Base-by-base conservation (phyloP, 1,284 basidiomycete species). In the Cutaneotrichosporon spelunceum region DNA sequence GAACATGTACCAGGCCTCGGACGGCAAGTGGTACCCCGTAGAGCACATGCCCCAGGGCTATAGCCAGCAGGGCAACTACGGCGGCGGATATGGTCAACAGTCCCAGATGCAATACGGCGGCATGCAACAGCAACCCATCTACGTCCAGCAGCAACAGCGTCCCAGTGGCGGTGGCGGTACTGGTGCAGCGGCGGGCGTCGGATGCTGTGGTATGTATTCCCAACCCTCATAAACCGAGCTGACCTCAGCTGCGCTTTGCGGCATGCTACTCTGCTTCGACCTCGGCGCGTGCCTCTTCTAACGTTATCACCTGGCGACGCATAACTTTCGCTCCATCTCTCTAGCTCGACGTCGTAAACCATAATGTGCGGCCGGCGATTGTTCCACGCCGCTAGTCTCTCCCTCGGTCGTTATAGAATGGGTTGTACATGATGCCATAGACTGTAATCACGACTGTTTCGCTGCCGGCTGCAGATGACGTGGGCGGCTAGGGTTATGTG, bases 11-110 rank as follows among this genome's bases (percentile, higher is more conserved):
- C 66, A 67, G 52, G 66, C 66, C 48, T 44, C 30, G 4, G 66
- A 67, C 44, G 66, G 66, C 45, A 34, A 62, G 57, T 67, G 66
- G 66, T 67, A 67, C 49, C 66, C 66, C 42, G 45, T 56, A 16
- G 16, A 44, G 45, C 44, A 61, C 47, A 65, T 65, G 63, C 64
- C 64, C 7, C 59, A 60, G 42, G 56, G 56, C 39, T 56, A 53
- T 29, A n/a, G 34, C 33, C 42, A 33, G 42, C 53, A 53, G 30
- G 53, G 53, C 27, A 45, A 47, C 5, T 39, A 52, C 57, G 27
- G 26, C 34, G 47, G 47, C 23, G 45, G 47, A 24, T 44, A 44
- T 39, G 57, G 63, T 10, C 45, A 54, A 13, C 61, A 63, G 56
- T 61, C 56, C 1, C 59, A 53, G 24, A 66, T 66, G 64, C 58